Evolutionary conservation across 139 green algal genomes (phyloP).

Genomic region (Chlamydomonas applanata): DNA sequence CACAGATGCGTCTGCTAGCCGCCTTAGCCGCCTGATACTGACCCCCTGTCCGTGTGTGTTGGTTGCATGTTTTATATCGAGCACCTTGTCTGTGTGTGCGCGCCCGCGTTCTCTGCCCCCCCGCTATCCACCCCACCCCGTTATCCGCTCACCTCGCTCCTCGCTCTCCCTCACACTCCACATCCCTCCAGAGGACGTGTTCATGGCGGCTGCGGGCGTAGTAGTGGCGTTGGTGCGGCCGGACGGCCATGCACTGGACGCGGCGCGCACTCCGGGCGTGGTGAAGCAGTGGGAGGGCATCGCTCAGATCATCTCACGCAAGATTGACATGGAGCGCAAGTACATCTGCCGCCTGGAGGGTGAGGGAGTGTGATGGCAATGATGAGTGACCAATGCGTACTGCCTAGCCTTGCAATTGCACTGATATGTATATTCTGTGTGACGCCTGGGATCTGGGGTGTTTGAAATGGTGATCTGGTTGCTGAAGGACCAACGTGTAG

Average conservation of each 20-base stretch:
- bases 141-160: not conserved
- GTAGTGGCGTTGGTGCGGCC: slow-evolving; percentile 43
- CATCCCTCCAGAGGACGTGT: slow-evolving; percentile 54
- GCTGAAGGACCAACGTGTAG: too few species aligned
- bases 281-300: slow-evolving; percentile 68
- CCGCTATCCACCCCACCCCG: not conserved
- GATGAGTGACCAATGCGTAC: too few species aligned
- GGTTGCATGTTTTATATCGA: too few species aligned
- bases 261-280: slow-evolving; percentile 18
- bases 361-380: slow-evolving; percentile 24
- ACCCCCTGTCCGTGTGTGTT: too few species aligned
- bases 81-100: too few species aligned
- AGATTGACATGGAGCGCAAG: slow-evolving; percentile 65
- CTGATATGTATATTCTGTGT: too few species aligned
- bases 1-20: too few species aligned
- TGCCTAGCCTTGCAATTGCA: too few species aligned
- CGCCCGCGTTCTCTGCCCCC: too few species aligned
- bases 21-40: too few species aligned
- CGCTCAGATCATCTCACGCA: slow-evolving; percentile 62
- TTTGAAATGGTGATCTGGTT: too few species aligned
- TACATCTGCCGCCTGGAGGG: slow-evolving; percentile 80
- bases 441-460: too few species aligned
- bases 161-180: not conserved
- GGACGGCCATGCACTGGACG: slow-evolving; percentile 22
- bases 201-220: slow-evolving; percentile 45